Evolutionary conservation across 2,329 filamentous ascomycete species (phyloP).

Genomic region (Fusarium pininemorale): DNA sequence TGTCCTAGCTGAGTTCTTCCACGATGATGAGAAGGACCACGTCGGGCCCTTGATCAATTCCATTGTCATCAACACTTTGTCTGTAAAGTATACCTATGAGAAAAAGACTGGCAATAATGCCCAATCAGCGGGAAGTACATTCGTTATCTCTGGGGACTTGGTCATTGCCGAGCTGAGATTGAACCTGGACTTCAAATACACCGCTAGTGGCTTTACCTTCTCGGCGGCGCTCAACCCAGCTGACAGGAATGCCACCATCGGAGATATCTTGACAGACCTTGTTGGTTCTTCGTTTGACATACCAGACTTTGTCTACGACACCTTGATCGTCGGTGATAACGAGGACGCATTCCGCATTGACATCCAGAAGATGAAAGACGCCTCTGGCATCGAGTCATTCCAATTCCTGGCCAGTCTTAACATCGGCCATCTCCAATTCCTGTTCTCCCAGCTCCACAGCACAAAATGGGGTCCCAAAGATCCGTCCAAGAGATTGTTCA

Average conservation of each 20-base stretch:
- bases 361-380: neutral
- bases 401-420: slow-evolving; percentile 23
- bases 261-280: slow-evolving; percentile 8
- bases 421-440: slow-evolving; percentile 3
- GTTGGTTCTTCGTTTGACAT: slow-evolving; percentile 8
- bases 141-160: slow-evolving; percentile 30
- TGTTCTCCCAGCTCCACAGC: slow-evolving; percentile 24
- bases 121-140: neutral
- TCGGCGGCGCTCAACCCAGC: neutral
- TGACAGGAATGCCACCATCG: neutral
- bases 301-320: slow-evolving; percentile 19
- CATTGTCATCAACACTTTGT: slow-evolving; percentile 15
- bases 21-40: neutral
- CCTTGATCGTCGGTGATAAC: neutral
- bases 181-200: slow-evolving; percentile 15
- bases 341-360: slow-evolving; percentile 2
- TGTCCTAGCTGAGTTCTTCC: slow-evolving; percentile 16
- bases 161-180: slow-evolving; percentile 15
- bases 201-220: neutral
- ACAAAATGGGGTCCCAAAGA: neutral
- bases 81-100: slow-evolving; percentile 10
- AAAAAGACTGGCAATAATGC: neutral
- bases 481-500: slow-evolving; percentile 34
- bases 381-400: neutral
- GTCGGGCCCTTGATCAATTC: slow-evolving; percentile 12